phyloP scores from a whole-genome alignment of 1,284 basidiomycete genomes.

The Tausonia pullulans region DNA sequence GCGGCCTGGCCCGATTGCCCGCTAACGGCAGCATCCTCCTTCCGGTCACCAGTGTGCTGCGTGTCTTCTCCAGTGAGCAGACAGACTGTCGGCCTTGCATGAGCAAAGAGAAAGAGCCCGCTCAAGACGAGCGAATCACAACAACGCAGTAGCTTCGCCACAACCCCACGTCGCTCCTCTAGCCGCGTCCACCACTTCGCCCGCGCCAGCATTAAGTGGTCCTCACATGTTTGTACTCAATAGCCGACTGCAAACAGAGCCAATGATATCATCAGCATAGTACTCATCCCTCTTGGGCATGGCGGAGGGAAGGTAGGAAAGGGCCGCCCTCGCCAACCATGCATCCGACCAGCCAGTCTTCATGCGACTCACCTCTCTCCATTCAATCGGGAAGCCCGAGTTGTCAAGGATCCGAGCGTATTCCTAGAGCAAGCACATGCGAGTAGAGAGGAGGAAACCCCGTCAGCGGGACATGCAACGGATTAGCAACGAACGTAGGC shows the following conservation, averaged over 20 bases:
- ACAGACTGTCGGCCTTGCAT: too few relatives aligned
- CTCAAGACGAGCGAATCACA: too few relatives aligned
- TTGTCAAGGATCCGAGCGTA: conserved; percentile 34
- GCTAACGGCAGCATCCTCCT: too few relatives aligned
- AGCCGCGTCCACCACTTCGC: conserved; percentile 4
- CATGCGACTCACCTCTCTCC: conserved; percentile 24
- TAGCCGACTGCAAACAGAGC: conserved; percentile 60
- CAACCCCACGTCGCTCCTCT: not conserved
- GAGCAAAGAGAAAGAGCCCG: too few relatives aligned
- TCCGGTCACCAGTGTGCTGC: too few relatives aligned
- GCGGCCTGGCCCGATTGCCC: too few relatives aligned
- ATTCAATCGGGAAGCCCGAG: conserved; percentile 35
- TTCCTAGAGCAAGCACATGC: conserved; percentile 20
- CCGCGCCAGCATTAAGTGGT: not conserved
- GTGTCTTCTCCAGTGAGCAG: too few relatives aligned
- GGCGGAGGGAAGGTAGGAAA: not conserved
- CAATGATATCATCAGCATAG: not conserved
- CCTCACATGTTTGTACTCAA: conserved; percentile 71
- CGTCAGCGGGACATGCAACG: not conserved
- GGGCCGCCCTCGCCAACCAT: not conserved
- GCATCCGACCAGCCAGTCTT: not conserved
- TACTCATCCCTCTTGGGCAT: conserved; percentile 34
- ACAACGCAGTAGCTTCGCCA: too few relatives aligned
- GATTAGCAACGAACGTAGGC: too few relatives aligned
- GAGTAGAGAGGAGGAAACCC: not conserved